A percentile compares a stretch with the other conserved stretches of the same genome.
Conservation (phyloP, 192 early-diverging fungal species). For the Mortierella claussenii region DNA sequence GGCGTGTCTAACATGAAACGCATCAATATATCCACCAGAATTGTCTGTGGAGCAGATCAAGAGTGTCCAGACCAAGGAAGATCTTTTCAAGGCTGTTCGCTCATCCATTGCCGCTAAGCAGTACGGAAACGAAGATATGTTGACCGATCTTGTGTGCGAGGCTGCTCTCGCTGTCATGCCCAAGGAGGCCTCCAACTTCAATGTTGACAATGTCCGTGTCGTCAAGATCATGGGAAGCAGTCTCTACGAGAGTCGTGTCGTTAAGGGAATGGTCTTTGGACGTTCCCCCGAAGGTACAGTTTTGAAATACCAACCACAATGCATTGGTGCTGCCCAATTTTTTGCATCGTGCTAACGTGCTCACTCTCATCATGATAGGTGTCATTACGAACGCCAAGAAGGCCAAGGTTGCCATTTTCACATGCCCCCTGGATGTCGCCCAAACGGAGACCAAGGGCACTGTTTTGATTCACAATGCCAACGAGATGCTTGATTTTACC, state of each 20-base stretch:
- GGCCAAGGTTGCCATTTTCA: constrained; percentile 95
- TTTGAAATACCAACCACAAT: neutral
- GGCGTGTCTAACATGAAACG: neutral
- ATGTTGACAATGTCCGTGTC: constrained; percentile 94
- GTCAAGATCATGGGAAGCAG: constrained; percentile 97
- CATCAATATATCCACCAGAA: constrained; percentile 40
- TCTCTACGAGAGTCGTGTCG: constrained; percentile 88
- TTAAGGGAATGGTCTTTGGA: constrained; percentile 98
- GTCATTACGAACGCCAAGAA: constrained; percentile 73
- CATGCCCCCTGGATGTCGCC: constrained; percentile 91
- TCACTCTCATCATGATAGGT: constrained; percentile 54
- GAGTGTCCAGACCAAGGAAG: constrained; percentile 58
- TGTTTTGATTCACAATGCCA: constrained; percentile 95
- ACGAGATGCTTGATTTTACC: constrained; percentile 96
- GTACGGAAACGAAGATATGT: constrained; percentile 93
- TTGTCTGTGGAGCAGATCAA: constrained; percentile 74
- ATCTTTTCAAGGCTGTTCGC: constrained; percentile 80
- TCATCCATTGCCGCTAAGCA: constrained; percentile 93
- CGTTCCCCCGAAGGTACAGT: constrained; percentile 82
- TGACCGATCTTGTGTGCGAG: constrained; percentile 82
- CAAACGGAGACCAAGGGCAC: constrained; percentile 99
- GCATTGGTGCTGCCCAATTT: neutral
- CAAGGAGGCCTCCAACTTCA: constrained; percentile 86
- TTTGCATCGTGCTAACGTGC: neutral
- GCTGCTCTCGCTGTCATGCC: constrained; percentile 93